Evolutionary conservation across 1,284 basidiomycete species (phyloP).

Genomic region (Blastosporella zonata): DNA sequence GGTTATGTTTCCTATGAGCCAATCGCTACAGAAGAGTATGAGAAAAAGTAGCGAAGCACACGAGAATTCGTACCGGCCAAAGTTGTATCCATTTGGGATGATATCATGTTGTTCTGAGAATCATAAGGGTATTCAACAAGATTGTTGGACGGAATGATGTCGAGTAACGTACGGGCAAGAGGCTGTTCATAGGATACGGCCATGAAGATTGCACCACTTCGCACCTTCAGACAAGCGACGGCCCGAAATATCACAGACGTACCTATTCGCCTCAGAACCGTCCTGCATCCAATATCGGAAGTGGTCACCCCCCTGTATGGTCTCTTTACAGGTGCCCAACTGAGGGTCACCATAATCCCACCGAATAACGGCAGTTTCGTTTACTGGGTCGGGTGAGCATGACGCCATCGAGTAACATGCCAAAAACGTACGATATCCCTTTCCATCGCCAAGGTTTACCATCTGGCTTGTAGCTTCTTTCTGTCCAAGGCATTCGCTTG

Average conservation of each 20-base stretch:
- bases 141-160: not conserved
- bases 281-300: slow-evolving; percentile 89
- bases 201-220: slow-evolving; percentile 79
- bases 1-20: slow-evolving; percentile 80
- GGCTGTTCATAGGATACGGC: slow-evolving; percentile 77
- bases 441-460: slow-evolving; percentile 85
- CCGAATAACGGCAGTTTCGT: slow-evolving; percentile 76
- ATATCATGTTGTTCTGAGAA: slow-evolving; percentile 42
- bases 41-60: slow-evolving; percentile 9
- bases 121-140: not conserved
- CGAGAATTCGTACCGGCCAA: slow-evolving; percentile 44
- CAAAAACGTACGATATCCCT: slow-evolving; percentile 49
- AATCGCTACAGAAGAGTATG: slow-evolving; percentile 51
- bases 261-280: slow-evolving; percentile 58
- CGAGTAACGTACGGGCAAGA: slow-evolving; percentile 43
- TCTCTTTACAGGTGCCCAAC: slow-evolving; percentile 81
- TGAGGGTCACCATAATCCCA: slow-evolving; percentile 78
- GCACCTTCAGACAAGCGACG: slow-evolving; percentile 8
- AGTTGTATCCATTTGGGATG: slow-evolving; percentile 44
- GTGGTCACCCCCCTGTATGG: slow-evolving; percentile 86
- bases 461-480: slow-evolving; percentile 68
- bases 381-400: slow-evolving; percentile 43
- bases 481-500: slow-evolving; percentile 83
- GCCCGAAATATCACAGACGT: slow-evolving; percentile 18
- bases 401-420: not conserved